Evolutionary conservation across 73 alveolate genomes (phyloP).

Genomic region (Uronychia setigera): DNA sequence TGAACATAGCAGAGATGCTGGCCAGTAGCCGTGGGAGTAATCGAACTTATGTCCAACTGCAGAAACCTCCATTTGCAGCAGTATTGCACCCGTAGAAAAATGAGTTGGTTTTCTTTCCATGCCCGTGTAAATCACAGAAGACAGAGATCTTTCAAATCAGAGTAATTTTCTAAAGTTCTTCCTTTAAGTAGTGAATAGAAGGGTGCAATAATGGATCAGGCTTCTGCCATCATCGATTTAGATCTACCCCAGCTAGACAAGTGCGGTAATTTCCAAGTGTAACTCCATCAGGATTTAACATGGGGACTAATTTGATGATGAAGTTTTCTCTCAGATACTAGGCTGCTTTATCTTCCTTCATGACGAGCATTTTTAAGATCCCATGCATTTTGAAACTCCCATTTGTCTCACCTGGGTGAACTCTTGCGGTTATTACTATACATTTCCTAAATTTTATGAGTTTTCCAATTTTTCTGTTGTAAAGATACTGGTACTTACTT

Average conservation of each 20-base stretch:
- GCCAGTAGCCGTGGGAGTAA: slow-evolving; percentile 53
- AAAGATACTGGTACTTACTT: background rate
- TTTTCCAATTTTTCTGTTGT: background rate
- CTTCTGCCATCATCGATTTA: slow-evolving; percentile 72
- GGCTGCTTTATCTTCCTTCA: slow-evolving; percentile 58
- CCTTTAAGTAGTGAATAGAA: slow-evolving; percentile 51
- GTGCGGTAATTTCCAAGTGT: slow-evolving; percentile 71
- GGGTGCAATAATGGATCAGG: slow-evolving; percentile 75
- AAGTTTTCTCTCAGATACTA: slow-evolving; percentile 64
- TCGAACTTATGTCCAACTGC: slow-evolving; percentile 64
- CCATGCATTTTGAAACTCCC: slow-evolving; percentile 67
- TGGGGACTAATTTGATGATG: slow-evolving; percentile 67
- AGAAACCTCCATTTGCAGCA: slow-evolving; percentile 61
- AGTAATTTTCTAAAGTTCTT: slow-evolving; percentile 55
- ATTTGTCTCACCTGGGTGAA: slow-evolving; percentile 73
- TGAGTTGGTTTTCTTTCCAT: slow-evolving; percentile 64
- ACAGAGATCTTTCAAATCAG: slow-evolving; percentile 51
- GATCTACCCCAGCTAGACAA: slow-evolving; percentile 70
- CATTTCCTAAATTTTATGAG: slow-evolving; percentile 49
- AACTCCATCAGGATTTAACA: slow-evolving; percentile 80
- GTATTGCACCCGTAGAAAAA: slow-evolving; percentile 57
- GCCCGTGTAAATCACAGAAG: slow-evolving; percentile 74
- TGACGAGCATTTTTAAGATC: slow-evolving; percentile 48
- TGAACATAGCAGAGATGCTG: slow-evolving; percentile 11
- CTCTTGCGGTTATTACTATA: slow-evolving; percentile 59